phyloP scores from a whole-genome alignment of 2,329 filamentous ascomycete genomes.

The Phoma sp. region DNA sequence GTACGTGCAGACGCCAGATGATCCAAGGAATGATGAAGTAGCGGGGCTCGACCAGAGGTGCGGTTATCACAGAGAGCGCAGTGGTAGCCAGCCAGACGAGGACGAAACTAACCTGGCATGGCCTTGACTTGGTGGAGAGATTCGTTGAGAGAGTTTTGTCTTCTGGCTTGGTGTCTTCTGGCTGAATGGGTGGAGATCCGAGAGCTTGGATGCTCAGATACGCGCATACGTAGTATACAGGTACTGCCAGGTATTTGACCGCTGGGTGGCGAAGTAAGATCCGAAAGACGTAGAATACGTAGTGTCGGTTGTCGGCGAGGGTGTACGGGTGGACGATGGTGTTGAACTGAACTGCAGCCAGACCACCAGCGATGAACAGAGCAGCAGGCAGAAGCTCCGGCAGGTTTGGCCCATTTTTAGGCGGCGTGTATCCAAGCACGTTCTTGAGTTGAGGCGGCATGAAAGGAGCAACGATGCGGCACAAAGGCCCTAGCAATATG shows the following conservation, averaged over 20 bases:
- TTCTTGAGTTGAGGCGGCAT: too few relatives aligned
- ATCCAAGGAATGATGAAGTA: conserved; percentile 98
- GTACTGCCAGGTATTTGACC: conserved; percentile 71
- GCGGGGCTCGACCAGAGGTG: conserved; percentile 90
- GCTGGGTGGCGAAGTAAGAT: conserved; percentile 70
- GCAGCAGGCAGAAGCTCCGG: conserved; percentile 39
- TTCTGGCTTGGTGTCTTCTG: conserved; percentile 5
- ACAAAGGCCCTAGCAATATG: conserved; percentile 64
- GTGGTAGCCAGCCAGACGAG: conserved; percentile 73
- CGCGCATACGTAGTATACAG: conserved; percentile 73
- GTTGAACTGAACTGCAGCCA: conserved; percentile 73
- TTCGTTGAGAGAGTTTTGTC: conserved; percentile 4
- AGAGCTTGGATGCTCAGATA: conserved; percentile 73
- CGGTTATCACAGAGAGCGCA: conserved; percentile 79
- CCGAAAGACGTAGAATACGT: conserved; percentile 95
- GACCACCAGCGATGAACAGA: conserved; percentile 48
- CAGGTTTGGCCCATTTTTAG: not conserved
- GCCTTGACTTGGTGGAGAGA: conserved; percentile 5
- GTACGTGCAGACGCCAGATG: conserved; percentile 84
- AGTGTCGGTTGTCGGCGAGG: conserved; percentile 94
- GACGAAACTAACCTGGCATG: conserved; percentile 54
- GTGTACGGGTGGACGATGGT: conserved; percentile 96
- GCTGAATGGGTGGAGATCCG: conserved; percentile 37
- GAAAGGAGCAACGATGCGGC: conserved; percentile 25
- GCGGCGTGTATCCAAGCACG: too few relatives aligned